These are phyloP conservation scores for Acorus calamus DNA, from an alignment of 106 monocot species.

Conservation along the genomic window DNA sequence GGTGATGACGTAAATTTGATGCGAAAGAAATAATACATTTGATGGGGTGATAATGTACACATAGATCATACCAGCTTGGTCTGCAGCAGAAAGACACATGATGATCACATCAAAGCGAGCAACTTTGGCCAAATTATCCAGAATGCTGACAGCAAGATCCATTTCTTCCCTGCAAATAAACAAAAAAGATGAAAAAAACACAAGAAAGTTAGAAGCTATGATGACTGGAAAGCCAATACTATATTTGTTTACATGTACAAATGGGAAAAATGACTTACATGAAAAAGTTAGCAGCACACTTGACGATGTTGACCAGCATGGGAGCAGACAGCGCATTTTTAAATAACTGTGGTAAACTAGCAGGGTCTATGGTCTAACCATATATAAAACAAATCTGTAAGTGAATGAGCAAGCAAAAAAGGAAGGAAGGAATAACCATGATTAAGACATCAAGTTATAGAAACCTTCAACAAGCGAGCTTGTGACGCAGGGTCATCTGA, in stretches of 20 bases:
- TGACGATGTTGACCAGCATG: constrained; percentile 84
- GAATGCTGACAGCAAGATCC: constrained; percentile 51
- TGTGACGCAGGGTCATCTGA: constrained; percentile 54
- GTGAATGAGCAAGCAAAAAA: background rate
- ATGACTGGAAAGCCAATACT: background rate
- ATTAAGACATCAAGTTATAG: background rate
- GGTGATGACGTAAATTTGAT: background rate
- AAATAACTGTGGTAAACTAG: constrained; percentile 73
- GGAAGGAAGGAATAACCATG: constrained; percentile 1
- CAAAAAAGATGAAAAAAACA: background rate
- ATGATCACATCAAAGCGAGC: constrained; percentile 90
- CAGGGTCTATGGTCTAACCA: constrained; percentile 55
- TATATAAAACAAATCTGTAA: background rate
- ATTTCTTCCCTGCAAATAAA: constrained; percentile 60
- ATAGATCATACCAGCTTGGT: constrained; percentile 52
- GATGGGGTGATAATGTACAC: background rate
- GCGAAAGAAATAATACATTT: background rate
- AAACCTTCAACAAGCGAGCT: constrained; percentile 70
- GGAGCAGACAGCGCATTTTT: constrained; percentile 84
- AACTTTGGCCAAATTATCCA: constrained; percentile 73
- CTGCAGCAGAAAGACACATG: constrained; percentile 64
- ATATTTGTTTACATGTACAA: no score
- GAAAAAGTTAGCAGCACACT: constrained; percentile 57
- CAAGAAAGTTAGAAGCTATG: background rate
- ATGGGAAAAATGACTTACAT: constrained; percentile 23